Conservation (phyloP, 2,329 filamentous ascomycete species). For the Ambrosiella xylebori region DNA sequence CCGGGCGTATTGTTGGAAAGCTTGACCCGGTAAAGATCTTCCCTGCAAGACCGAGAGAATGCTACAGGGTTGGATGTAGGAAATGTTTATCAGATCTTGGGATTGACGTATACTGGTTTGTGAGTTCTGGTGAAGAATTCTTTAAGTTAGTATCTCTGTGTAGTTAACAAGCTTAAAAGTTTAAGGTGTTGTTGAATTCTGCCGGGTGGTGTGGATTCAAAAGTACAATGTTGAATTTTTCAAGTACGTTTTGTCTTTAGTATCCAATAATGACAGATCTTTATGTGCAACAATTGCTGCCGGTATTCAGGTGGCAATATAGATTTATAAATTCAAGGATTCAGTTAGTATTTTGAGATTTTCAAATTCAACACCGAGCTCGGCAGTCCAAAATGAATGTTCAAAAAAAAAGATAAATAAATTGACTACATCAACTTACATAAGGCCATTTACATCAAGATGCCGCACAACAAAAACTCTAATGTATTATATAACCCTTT, state of each 20-base stretch:
- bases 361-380: no score
- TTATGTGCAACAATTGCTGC: no score
- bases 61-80: background rate
- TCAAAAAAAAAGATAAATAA: no score
- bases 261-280: background rate
- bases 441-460: background rate
- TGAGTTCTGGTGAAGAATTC: no score
- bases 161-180: background rate
- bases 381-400: no score
- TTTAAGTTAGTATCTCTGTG: background rate
- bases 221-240: background rate
- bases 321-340: no score
- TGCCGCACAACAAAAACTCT: background rate
- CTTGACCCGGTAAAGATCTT: no score
- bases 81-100: background rate
- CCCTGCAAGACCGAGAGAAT: no score
- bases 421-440: background rate
- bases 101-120: background rate
- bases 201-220: conserved; percentile 9
- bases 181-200: conserved; percentile 11
- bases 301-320: no score
- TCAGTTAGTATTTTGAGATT: no score
- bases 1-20: no score
- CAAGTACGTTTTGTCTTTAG: background rate
- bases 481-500: background rate